Evolutionary conservation across 345 rosid genomes (phyloP).

Genomic region (Ailanthus altissimus): DNA sequence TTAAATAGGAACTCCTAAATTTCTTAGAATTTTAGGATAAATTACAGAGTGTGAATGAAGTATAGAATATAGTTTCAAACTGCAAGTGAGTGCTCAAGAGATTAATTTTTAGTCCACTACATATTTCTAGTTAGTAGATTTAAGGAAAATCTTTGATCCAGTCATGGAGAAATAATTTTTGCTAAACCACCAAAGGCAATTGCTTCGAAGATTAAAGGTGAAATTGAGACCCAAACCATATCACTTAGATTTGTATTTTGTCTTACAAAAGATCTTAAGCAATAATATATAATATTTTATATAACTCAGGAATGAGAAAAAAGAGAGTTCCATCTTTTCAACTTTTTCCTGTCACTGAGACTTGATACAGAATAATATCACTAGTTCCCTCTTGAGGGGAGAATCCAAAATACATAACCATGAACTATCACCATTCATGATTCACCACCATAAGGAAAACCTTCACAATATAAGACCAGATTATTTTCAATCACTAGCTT

Average conservation of each 20-base stretch:
- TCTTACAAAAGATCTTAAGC: neutral
- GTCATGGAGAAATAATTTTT: neutral
- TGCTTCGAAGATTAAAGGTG: neutral
- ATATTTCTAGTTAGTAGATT: neutral
- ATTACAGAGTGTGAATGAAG: neutral
- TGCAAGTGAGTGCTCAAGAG: neutral
- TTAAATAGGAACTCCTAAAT: neutral
- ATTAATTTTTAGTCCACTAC: neutral
- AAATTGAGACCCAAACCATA: neutral
- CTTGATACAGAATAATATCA: neutral
- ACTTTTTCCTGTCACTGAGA: neutral
- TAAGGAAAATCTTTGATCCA: neutral
- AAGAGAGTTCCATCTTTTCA: neutral
- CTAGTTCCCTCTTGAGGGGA: neutral
- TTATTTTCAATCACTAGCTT: neutral
- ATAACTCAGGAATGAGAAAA: neutral
- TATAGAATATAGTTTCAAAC: neutral
- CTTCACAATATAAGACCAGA: neutral
- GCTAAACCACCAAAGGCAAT: neutral
- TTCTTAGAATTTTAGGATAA: neutral
- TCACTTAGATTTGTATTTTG: neutral
- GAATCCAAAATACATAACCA: neutral
- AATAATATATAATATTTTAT: neutral
- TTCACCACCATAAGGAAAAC: neutral
- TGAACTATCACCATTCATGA: neutral